phyloP scores from a whole-genome alignment of 2,329 filamentous ascomycete species.

The Dactylellina parvicollis region DNA sequence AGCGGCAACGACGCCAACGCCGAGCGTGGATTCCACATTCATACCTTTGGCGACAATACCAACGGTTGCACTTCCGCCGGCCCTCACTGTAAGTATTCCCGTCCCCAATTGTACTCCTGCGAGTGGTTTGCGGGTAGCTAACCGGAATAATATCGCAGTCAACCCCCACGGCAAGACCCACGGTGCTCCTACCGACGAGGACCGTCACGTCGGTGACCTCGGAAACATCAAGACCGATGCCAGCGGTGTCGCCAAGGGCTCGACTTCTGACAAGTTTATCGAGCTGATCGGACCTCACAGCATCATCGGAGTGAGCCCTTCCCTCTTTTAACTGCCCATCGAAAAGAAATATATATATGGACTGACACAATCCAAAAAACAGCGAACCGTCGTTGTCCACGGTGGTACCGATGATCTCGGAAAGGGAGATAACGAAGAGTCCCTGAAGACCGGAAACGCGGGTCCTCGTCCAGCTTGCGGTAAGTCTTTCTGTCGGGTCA shows the following conservation, averaged over 20 bases:
- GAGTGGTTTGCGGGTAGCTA: background rate
- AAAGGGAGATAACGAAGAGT: constrained; percentile 90
- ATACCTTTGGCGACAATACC: constrained; percentile 99
- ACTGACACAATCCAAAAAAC: constrained; percentile 12
- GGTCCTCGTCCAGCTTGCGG: constrained; percentile 93
- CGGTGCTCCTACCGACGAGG: constrained; percentile 82
- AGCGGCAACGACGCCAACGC: constrained; percentile 91
- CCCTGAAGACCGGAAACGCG: constrained; percentile 98
- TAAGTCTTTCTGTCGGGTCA: constrained; percentile 59
- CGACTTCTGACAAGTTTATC: constrained; percentile 79
- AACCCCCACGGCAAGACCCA: constrained; percentile 94
- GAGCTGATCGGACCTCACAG: constrained; percentile 97
- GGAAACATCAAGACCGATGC: constrained; percentile 96
- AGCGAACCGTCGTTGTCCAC: constrained; percentile 96
- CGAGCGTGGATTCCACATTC: constrained; percentile 97
- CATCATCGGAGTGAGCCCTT: constrained; percentile 73
- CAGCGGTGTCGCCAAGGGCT: constrained; percentile 88
- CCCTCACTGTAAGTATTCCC: constrained; percentile 75
- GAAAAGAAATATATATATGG: too few species aligned
- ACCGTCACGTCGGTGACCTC: constrained; percentile 94
- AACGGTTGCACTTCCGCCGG: constrained; percentile 99
- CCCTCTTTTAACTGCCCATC: too few species aligned
- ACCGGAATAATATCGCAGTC: constrained; percentile 68
- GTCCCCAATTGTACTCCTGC: background rate
- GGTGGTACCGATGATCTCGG: constrained; percentile 96